A percentile compares a stretch with the other conserved stretches of the same genome.
Conservation (phyloP, 345 rosid genomes). For the Diplotaxis tenuifolia region DNA sequence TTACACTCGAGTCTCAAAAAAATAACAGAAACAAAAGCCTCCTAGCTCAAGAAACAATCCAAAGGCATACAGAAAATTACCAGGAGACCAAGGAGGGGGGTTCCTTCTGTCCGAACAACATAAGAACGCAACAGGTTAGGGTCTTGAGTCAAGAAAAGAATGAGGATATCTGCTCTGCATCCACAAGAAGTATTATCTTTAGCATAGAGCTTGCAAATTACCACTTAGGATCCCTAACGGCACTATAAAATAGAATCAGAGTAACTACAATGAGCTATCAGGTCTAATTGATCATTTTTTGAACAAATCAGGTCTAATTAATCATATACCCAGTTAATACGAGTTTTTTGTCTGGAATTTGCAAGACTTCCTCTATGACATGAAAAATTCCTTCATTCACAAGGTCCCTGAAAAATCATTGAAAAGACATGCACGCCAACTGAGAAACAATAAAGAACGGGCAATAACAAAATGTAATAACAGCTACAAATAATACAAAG, state of each 20-base stretch:
- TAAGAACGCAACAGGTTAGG: constrained; percentile 91
- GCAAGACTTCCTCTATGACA: constrained; percentile 76
- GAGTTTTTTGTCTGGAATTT: constrained; percentile 83
- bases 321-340: constrained; percentile 82
- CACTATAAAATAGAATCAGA: constrained; percentile 8
- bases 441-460: not conserved
- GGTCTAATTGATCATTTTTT: constrained; percentile 3
- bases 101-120: constrained; percentile 80
- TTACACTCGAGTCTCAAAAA: not conserved
- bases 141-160: constrained; percentile 92
- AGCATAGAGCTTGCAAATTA: constrained; percentile 26
- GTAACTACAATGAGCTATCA: constrained; percentile 12
- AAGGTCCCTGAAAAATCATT: constrained; percentile 68
- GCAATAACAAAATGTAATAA: not conserved
- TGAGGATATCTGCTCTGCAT: constrained; percentile 99
- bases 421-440: not conserved
- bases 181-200: constrained; percentile 43
- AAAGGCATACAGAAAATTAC: constrained; percentile 45
- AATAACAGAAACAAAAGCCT: not conserved
- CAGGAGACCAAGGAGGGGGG: constrained; percentile 76
- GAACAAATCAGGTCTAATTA: constrained; percentile 9
- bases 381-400: constrained; percentile 84
- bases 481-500: not conserved
- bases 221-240: not conserved
- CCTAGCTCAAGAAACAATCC: constrained; percentile 15